Evolutionary conservation across 2,329 filamentous ascomycete species (phyloP).

Genomic region (Fusarium sarcochroum): DNA sequence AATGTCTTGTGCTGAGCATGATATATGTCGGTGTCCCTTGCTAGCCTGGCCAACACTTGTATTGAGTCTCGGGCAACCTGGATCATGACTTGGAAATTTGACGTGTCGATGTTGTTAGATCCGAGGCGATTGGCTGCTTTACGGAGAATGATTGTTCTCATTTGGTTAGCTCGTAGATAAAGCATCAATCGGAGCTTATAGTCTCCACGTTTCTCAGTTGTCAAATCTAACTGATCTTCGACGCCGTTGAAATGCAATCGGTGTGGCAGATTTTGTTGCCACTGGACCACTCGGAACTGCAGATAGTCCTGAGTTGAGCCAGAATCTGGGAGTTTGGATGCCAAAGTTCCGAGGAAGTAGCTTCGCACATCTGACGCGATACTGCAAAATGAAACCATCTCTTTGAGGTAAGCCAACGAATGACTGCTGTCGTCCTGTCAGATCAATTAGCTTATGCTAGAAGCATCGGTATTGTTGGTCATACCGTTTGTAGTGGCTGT

Average conservation of each 20-base stretch:
- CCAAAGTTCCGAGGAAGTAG: conserved; percentile 38
- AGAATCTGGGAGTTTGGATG: conserved; percentile 25
- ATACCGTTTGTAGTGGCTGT: conserved; percentile 21
- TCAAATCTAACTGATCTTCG: conserved; percentile 46
- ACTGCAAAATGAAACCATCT: conserved; percentile 52
- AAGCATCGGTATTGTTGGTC: accelerated
- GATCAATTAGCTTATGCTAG: accelerated
- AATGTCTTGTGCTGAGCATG: conserved; percentile 54
- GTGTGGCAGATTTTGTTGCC: conserved; percentile 48
- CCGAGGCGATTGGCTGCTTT: conserved; percentile 46
- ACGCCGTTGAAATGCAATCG: conserved; percentile 42
- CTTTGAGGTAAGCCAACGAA: conserved; percentile 49
- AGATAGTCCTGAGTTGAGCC: conserved; percentile 46
- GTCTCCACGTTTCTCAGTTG: conserved; percentile 48
- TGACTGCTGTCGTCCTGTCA: conserved; percentile 28
- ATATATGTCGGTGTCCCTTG: conserved; percentile 52
- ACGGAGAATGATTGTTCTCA: conserved; percentile 52
- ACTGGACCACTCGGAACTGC: conserved; percentile 50
- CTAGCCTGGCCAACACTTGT: conserved; percentile 47
- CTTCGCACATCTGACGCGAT: conserved; percentile 52
- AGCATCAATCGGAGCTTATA: conserved; percentile 52
- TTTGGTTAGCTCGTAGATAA: conserved; percentile 53
- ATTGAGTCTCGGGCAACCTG: conserved; percentile 52
- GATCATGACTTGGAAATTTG: conserved; percentile 47
- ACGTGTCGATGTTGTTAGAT: conserved; percentile 34